Evolutionary conservation across 2,329 filamentous ascomycete species (phyloP).

Genomic region (Penicillium verrucosum): DNA sequence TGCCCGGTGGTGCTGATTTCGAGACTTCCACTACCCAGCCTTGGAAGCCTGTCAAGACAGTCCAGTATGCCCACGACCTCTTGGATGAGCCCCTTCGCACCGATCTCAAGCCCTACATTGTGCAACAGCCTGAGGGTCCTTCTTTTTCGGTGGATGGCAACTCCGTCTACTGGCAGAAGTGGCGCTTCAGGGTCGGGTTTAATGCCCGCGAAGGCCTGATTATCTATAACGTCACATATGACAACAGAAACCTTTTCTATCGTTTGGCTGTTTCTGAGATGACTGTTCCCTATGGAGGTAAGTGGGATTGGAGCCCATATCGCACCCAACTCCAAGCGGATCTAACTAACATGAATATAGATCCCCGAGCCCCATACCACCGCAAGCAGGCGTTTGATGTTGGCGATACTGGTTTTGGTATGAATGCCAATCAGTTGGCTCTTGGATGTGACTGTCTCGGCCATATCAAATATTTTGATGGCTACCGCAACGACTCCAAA

Average conservation of each 20-base stretch:
- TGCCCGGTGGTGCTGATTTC: conserved; percentile 65
- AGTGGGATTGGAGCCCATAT: neutral
- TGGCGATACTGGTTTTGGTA: conserved; percentile 63
- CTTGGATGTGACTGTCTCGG: conserved; percentile 69
- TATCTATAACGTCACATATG: conserved; percentile 64
- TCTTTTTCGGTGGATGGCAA: conserved; percentile 60
- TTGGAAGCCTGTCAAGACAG: conserved; percentile 54
- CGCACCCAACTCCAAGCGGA: neutral
- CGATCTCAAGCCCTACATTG: conserved; percentile 62
- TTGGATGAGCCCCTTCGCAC: conserved; percentile 59
- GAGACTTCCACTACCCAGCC: conserved; percentile 54
- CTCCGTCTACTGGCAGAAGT: conserved; percentile 64
- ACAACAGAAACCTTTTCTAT: conserved; percentile 64
- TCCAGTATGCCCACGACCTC: conserved; percentile 59
- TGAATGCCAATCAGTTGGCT: conserved; percentile 67
- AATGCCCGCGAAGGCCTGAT: conserved; percentile 65
- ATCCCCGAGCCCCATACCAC: conserved; percentile 65
- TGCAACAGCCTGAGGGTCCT: conserved; percentile 62
- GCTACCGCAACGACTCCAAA: conserved; percentile 57
- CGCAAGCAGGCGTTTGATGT: conserved; percentile 70
- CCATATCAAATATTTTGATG: conserved; percentile 65
- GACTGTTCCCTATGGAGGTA: conserved; percentile 51
- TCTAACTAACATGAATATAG: conserved; percentile 49
- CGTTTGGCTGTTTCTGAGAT: conserved; percentile 65
- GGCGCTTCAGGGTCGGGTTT: conserved; percentile 60